Percentiles rank a stretch among this genome's conserved stretches.
These are phyloP conservation scores for Corniculantispora saksenae DNA, from an alignment of 2,329 filamentous ascomycete genomes.

Conservation along the genomic window DNA sequence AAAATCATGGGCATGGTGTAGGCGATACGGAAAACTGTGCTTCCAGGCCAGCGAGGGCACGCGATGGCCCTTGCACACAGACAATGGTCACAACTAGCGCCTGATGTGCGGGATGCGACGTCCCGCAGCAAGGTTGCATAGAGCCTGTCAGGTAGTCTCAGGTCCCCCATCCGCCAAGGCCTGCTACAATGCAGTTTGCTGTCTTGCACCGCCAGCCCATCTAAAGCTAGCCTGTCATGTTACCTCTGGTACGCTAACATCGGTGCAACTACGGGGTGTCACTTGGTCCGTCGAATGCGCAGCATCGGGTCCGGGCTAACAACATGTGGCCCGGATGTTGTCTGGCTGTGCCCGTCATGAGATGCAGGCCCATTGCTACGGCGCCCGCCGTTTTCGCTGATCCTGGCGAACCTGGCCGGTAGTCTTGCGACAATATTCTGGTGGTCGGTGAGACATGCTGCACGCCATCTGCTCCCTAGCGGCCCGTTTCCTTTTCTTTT, in stretches of 20 bases:
- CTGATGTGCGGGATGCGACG: not conserved
- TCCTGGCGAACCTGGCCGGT: not conserved
- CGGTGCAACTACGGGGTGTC: not conserved
- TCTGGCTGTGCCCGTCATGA: constrained; percentile 7
- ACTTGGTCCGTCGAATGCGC: not conserved
- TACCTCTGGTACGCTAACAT: not conserved
- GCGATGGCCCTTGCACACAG: not conserved
- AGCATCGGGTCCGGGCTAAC: not conserved
- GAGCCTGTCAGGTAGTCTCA: not conserved
- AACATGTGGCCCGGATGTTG: constrained; percentile 6
- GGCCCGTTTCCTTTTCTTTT: not conserved
- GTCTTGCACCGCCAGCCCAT: not conserved
- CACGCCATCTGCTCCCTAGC: not conserved
- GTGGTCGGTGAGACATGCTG: not conserved
- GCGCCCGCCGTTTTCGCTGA: not conserved
- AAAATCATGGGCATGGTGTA: not conserved
- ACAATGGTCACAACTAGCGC: not conserved
- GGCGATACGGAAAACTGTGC: not conserved
- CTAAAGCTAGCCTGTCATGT: not conserved
- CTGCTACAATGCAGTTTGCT: not conserved
- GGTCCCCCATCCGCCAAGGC: not conserved
- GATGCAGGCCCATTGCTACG: constrained; percentile 7
- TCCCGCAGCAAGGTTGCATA: not conserved
- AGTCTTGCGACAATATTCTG: not conserved
- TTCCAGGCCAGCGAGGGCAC: not conserved